These are phyloP conservation scores for Botrytis pseudocinerea DNA, from an alignment of 2,329 filamentous ascomycete genomes.

Conservation along the genomic window DNA sequence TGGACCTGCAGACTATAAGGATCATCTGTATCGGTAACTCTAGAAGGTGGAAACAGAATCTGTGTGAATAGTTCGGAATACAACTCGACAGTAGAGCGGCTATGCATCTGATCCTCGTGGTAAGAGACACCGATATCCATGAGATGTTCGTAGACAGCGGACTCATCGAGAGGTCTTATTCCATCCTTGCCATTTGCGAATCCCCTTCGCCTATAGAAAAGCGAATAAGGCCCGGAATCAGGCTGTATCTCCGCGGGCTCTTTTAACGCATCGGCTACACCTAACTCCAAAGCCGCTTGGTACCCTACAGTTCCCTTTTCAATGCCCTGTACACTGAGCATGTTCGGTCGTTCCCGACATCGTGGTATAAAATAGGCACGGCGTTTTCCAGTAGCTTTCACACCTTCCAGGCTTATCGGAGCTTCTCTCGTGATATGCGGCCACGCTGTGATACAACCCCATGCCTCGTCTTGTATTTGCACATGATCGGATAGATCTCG, in stretches of 20 bases:
- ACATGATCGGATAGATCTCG: conserved; percentile 65
- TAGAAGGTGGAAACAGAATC: conserved; percentile 58
- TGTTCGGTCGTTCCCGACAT: conserved; percentile 54
- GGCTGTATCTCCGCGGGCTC: conserved; percentile 53
- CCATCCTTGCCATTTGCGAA: conserved; percentile 42
- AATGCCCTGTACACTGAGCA: conserved; percentile 70
- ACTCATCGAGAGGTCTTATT: conserved; percentile 57
- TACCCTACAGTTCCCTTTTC: conserved; percentile 72
- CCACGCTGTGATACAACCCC: conserved; percentile 63
- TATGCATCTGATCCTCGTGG: conserved; percentile 52
- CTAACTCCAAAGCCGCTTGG: conserved; percentile 65
- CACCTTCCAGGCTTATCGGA: conserved; percentile 45
- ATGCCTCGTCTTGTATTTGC: conserved; percentile 63
- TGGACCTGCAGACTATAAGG: conserved; percentile 67
- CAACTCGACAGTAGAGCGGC: conserved; percentile 54
- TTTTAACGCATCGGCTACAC: conserved; percentile 63
- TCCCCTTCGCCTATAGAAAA: conserved; percentile 32
- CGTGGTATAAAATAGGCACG: conserved; percentile 37
- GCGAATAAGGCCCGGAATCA: conserved; percentile 26
- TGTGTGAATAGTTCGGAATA: conserved; percentile 64
- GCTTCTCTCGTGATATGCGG: conserved; percentile 58
- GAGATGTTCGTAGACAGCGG: conserved; percentile 59
- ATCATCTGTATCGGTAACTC: conserved; percentile 57
- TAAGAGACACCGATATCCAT: conserved; percentile 55
- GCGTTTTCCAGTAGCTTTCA: conserved; percentile 30